These are phyloP conservation scores for Penicillium arizonense DNA, from an alignment of 495 filamentous ascomycete species.

Conservation along the genomic window DNA sequence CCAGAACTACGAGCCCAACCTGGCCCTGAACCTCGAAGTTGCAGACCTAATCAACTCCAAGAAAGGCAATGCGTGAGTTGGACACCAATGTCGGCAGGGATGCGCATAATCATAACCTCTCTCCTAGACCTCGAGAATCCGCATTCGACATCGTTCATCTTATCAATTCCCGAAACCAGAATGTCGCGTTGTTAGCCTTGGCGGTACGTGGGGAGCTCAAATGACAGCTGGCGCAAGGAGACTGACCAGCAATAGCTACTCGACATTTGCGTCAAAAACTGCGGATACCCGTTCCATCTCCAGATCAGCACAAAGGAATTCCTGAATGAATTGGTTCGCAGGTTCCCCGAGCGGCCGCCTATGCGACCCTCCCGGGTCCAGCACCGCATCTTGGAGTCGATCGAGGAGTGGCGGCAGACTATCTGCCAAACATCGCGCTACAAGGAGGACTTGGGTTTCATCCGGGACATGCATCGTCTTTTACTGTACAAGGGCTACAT, in stretches of 20 bases:
- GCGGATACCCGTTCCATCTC: slow-evolving; percentile 97
- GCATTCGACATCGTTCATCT: slow-evolving; percentile 91
- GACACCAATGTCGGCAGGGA: not conserved
- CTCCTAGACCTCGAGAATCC: slow-evolving; percentile 78
- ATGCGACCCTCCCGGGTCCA: slow-evolving; percentile 84
- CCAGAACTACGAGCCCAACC: slow-evolving; percentile 94
- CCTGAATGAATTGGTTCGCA: slow-evolving; percentile 93
- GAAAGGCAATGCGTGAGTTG: slow-evolving; percentile 83
- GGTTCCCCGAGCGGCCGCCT: slow-evolving; percentile 92
- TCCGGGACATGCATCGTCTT: slow-evolving; percentile 95
- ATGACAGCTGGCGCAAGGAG: slow-evolving; percentile 17
- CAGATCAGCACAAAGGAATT: slow-evolving; percentile 99
- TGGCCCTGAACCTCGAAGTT: slow-evolving; percentile 95
- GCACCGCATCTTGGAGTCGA: slow-evolving; percentile 88
- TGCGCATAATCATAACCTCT: slow-evolving; percentile 13
- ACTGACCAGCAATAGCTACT: slow-evolving; percentile 60
- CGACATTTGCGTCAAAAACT: slow-evolving; percentile 99
- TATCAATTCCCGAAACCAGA: slow-evolving; percentile 94
- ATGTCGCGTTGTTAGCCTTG: slow-evolving; percentile 87
- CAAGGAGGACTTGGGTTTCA: slow-evolving; percentile 94
- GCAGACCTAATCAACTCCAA: slow-evolving; percentile 95
- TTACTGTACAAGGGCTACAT: slow-evolving; percentile 95
- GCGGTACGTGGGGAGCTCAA: slow-evolving; percentile 42
- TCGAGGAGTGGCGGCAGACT: slow-evolving; percentile 97
- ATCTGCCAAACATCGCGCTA: slow-evolving; percentile 97